These are phyloP conservation scores for Amesomyces nigricolor DNA, from an alignment of 2,329 filamentous ascomycete genomes.

Conservation along the genomic window DNA sequence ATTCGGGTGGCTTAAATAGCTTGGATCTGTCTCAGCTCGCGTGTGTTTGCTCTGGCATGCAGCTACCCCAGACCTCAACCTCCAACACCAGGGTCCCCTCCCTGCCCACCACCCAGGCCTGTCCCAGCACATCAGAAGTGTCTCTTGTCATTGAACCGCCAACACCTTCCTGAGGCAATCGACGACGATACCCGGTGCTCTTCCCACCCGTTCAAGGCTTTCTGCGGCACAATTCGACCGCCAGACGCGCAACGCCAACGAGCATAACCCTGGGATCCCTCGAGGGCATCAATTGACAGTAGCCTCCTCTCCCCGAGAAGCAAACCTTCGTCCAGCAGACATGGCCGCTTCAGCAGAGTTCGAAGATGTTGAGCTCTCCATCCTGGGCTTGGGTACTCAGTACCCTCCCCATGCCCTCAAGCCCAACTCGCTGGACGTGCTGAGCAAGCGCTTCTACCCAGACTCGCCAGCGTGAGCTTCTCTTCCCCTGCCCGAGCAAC, in stretches of 20 bases:
- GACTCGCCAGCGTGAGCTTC: conserved; percentile 52
- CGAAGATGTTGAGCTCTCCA: conserved; percentile 53
- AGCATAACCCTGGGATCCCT: background rate
- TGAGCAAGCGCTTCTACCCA: conserved; percentile 54
- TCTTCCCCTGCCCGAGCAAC: background rate
- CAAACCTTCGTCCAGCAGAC: background rate
- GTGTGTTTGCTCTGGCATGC: too few relatives aligned
- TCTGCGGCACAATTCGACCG: background rate
- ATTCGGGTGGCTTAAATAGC: background rate
- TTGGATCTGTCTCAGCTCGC: too few relatives aligned
- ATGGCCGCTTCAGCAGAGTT: conserved; percentile 42
- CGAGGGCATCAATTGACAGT: conserved; percentile 14
- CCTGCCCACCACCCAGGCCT: too few relatives aligned
- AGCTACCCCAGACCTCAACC: too few relatives aligned
- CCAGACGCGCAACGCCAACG: background rate
- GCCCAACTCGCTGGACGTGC: conserved; percentile 44
- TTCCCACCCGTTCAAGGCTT: too few relatives aligned
- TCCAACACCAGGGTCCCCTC: too few relatives aligned
- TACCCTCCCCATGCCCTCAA: conserved; percentile 54
- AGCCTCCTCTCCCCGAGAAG: background rate
- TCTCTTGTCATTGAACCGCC: too few relatives aligned
- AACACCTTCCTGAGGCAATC: too few relatives aligned
- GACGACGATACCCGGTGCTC: too few relatives aligned
- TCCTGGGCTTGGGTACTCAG: conserved; percentile 53
- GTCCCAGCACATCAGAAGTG: too few relatives aligned